Conservation (phyloP, 2,329 filamentous ascomycete species). For the Tolypocladium inflatum region DNA sequence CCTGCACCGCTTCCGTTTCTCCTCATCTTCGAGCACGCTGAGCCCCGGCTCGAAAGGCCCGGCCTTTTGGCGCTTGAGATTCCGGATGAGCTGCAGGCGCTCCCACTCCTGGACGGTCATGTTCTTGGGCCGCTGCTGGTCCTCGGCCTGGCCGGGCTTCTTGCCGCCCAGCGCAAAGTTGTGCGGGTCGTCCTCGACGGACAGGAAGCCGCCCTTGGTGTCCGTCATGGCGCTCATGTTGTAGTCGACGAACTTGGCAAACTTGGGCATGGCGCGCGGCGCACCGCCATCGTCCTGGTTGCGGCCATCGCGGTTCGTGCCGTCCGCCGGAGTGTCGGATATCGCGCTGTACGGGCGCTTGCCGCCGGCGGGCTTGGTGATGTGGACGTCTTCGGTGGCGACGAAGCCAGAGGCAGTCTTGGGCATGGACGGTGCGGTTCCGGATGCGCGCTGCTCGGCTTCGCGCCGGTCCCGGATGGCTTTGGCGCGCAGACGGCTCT, state of each 20-base stretch:
- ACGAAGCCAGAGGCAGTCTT: slow-evolving; percentile 61
- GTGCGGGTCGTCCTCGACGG: slow-evolving; percentile 81
- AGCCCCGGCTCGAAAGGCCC: slow-evolving; percentile 85
- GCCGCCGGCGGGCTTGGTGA: slow-evolving; percentile 32
- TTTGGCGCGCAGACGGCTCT: slow-evolving; percentile 81
- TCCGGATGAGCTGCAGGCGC: slow-evolving; percentile 62
- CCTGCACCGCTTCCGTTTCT: slow-evolving; percentile 62
- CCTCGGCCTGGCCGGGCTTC: slow-evolving; percentile 24
- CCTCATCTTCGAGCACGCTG: slow-evolving; percentile 58
- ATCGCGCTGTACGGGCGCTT: slow-evolving; percentile 66
- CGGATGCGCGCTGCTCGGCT: slow-evolving; percentile 44
- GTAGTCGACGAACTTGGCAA: slow-evolving; percentile 92
- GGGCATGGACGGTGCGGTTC: slow-evolving; percentile 28
- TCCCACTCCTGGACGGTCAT: slow-evolving; percentile 95
- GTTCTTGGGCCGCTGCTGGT: slow-evolving; percentile 62
- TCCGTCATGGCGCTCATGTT: slow-evolving; percentile 98
- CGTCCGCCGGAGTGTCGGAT: slow-evolving; percentile 36
- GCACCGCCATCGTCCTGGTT: slow-evolving; percentile 31
- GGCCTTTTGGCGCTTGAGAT: slow-evolving; percentile 60
- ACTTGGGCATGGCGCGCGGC: slow-evolving; percentile 74
- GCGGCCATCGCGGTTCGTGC: slow-evolving; percentile 62
- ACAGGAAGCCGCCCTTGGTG: slow-evolving; percentile 91
- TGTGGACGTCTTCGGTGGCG: slow-evolving; percentile 53
- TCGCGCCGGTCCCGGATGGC: slow-evolving; percentile 68
- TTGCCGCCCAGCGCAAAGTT: slow-evolving; percentile 59